Conservation (phyloP, 1,284 basidiomycete genomes). For the Moesziomyces sp. region DNA sequence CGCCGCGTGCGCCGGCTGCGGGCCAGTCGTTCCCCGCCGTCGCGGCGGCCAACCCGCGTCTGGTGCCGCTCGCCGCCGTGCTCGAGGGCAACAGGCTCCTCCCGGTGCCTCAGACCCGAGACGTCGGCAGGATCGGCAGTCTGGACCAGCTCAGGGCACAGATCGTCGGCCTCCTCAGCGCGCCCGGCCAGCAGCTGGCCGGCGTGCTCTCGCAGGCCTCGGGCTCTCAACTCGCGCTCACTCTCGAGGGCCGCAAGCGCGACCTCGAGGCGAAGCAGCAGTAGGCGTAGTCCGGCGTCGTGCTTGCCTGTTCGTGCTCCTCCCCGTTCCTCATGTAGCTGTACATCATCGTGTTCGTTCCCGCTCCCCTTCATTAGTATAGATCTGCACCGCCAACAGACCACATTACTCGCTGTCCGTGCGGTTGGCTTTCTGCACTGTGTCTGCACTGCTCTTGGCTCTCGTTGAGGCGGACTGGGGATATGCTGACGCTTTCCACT, state of each 20-base stretch:
- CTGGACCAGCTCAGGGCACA: constrained; percentile 57
- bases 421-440: neutral
- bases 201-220: constrained; percentile 56
- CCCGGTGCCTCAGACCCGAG: constrained; percentile 52
- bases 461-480: constrained; percentile 1
- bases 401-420: neutral
- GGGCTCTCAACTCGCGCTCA: constrained; percentile 54
- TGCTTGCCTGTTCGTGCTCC: neutral
- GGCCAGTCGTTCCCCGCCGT: constrained; percentile 16
- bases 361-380: constrained; percentile 5
- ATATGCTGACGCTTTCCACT: neutral
- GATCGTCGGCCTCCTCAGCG: constrained; percentile 62
- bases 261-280: constrained; percentile 54
- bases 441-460: neutral
- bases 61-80: constrained; percentile 57
- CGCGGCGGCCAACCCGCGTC: constrained; percentile 46
- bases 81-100: constrained; percentile 51
- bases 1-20: constrained; percentile 27
- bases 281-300: neutral
- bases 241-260: constrained; percentile 59
- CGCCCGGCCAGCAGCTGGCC: constrained; percentile 57
- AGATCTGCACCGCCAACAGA: constrained; percentile 3
- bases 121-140: constrained; percentile 52
- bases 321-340: constrained; percentile 1
- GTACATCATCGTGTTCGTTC: neutral